A percentile compares a stretch with the other conserved stretches of the same genome.
phyloP scores from a whole-genome alignment of 2,329 filamentous ascomycete genomes.

The Aureobasidium sp. region DNA sequence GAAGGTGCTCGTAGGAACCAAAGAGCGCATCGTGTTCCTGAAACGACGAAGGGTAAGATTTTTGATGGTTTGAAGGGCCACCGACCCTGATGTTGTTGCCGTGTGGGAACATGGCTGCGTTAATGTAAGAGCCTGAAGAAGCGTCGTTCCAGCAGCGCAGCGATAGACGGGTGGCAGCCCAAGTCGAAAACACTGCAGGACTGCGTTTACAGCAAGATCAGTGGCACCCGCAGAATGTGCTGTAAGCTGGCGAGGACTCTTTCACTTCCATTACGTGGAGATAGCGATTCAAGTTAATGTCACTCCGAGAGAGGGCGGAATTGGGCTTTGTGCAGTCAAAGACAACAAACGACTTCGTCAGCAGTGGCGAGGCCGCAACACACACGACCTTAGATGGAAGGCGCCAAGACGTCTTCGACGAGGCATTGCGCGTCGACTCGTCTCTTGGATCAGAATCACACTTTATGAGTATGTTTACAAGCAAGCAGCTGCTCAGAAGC shows the following conservation, averaged over 20 bases:
- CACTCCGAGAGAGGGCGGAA: background rate
- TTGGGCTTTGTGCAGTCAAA: background rate
- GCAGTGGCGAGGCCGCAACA: slow-evolving; percentile 12
- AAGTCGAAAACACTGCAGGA: too few relatives aligned
- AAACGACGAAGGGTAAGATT: slow-evolving; percentile 31
- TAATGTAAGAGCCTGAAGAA: background rate
- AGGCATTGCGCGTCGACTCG: background rate
- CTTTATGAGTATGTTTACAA: background rate
- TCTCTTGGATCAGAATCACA: background rate
- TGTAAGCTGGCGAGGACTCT: background rate
- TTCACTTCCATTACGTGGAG: background rate
- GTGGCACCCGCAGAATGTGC: background rate
- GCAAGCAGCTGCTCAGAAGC: background rate
- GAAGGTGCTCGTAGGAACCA: slow-evolving; percentile 44
- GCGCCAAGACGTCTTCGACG: slow-evolving; percentile 6
- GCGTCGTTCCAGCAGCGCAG: background rate
- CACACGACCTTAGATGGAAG: background rate
- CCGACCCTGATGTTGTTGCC: slow-evolving; percentile 19
- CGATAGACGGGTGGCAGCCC: too few relatives aligned
- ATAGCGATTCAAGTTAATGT: background rate
- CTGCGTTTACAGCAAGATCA: background rate
- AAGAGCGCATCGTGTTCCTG: slow-evolving; percentile 44
- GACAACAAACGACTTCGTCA: slow-evolving; percentile 7
- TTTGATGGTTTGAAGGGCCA: slow-evolving; percentile 28
- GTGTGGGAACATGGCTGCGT: background rate